Percentiles rank a stretch among this genome's conserved stretches.
Evolutionary conservation across 257 asterid species (phyloP).

Genomic region (Penstemon davidsonii): DNA sequence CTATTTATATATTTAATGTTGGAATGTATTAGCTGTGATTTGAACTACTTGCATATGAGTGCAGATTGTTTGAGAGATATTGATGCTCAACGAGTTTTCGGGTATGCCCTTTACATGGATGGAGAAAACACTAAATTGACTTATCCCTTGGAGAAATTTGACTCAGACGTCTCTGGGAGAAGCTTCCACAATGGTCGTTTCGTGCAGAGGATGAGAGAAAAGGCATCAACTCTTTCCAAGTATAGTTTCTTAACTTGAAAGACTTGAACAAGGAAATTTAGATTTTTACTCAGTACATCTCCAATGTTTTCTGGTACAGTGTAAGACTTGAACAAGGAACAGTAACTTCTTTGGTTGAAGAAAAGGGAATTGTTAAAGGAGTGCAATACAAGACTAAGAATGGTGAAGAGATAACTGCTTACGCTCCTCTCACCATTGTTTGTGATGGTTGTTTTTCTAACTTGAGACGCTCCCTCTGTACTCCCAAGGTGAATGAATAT

Average conservation of each 20-base stretch:
- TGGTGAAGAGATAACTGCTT: slow-evolving; percentile 29
- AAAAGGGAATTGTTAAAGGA: slow-evolving; percentile 38
- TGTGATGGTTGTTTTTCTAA: slow-evolving; percentile 49
- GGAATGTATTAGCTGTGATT: neutral
- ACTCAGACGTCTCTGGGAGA: slow-evolving; percentile 65
- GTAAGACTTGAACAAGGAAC: slow-evolving; percentile 41
- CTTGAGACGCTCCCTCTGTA: slow-evolving; percentile 18
- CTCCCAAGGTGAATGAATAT: slow-evolving; percentile 1
- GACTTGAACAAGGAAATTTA: slow-evolving; percentile 19
- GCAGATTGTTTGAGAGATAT: slow-evolving; percentile 68
- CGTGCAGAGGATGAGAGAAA: slow-evolving; percentile 73
- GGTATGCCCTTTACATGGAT: slow-evolving; percentile 72
- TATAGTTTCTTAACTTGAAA: slow-evolving; percentile 27
- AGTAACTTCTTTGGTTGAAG: slow-evolving; percentile 36
- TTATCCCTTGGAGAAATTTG: slow-evolving; percentile 69
- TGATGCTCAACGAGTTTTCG: slow-evolving; percentile 73
- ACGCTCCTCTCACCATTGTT: slow-evolving; percentile 44
- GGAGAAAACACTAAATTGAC: slow-evolving; percentile 55
- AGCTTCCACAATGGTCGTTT: slow-evolving; percentile 90
- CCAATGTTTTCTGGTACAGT: slow-evolving; percentile 13
- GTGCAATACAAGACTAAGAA: slow-evolving; percentile 33
- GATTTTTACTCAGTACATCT: too few species aligned
- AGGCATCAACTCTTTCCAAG: slow-evolving; percentile 72
- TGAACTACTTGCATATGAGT: slow-evolving; percentile 16
- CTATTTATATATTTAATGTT: slow-evolving; percentile 2